Evolutionary conservation across 352 stramenopile species (phyloP), one percentile per base, ranked within the genome.

Genomic region (Globisporangium uncinulatum): DNA sequence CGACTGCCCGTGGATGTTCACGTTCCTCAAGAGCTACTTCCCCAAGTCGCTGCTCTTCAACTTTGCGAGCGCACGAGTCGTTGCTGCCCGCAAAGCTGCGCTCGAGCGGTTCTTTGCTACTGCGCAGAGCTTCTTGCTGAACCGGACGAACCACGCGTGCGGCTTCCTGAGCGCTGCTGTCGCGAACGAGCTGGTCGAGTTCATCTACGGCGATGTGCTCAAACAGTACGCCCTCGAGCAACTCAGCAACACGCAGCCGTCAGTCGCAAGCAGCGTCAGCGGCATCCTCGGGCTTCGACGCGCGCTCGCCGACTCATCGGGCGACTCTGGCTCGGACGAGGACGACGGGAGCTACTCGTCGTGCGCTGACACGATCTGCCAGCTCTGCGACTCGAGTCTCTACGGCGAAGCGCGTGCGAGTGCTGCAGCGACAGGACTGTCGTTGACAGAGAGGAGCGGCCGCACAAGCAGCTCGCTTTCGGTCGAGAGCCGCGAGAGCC

Each of bases 11-110:
- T 89, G 76, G 76, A 59, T 91, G 11, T 87, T 75, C 50, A 84
- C 70, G 8, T 89, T 91, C 47, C 49, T 91, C 14, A 86, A 84
- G 64, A 89, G 76, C 61, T 88, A 88, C 57, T 91, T 91, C 64
- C 81, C 81, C 13, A 86, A 86, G 60, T 83, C 79, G 34, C 53
- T 77, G 20, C 51, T 89, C 1, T 86, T 59, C 54, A 63, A 69
- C 8, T 86, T 87, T 45, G 62, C 65, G 3, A 81, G 59, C 43
- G 60, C 67, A 1, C 65, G 73, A 6, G 72, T 86, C 17, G 58
- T 86, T 31, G 64, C 70, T 4, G 58, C 68, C 29, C 69, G 81
- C 7, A 76, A 77, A 5, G 69, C 82, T 14, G 73, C 73, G 34
- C 70, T 91, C 14, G 70, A 81, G 53, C 51, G 68, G 24, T 87